Base-by-base conservation (phyloP, 139 green algal genomes). In the Ettlia oleoabundans region DNA sequence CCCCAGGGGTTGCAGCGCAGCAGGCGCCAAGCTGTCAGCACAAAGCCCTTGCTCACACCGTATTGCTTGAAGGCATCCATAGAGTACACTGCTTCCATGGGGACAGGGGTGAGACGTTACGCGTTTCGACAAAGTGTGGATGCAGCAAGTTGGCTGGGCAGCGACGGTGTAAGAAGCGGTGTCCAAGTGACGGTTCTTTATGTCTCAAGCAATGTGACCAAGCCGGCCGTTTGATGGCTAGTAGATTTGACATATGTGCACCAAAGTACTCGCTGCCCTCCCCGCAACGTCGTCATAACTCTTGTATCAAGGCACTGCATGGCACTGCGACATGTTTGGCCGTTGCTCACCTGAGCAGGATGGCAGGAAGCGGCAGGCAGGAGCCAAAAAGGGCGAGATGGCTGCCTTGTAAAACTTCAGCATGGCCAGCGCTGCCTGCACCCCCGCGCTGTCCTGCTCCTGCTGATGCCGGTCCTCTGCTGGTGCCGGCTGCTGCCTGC, bases 1-100 rank as follows among this genome's bases (percentile, higher is more conserved):
- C 86, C 88, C 67, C 86, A 94, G 3, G 94, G 94, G 73, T 90
- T 94, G 81, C 94, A 98, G 3, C 94, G 74, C 82, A 94, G 8
- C 55, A 97, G 74, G 10, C 94, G 86, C 94, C 94, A 97, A 0
- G 86, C 89, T 3, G 92, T 97, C 58, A 97, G 85, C 28, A 96
- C 85, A 9, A 74, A 88, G 4, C 94, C 94, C 37, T 90, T 90
- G 8, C 42, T 73, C 2, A 91, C 82, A 21, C 93, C 92, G 87
- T 85, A 94, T 30, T 85, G 82, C 42, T 90, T 87, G 88, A 92
- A 97, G 0, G 83, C 86, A 0, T 92, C 78, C 38, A 94, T 93
- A 26, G 85, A 79, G 42, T 89, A 91, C 5, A 47, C 73, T 80
- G 73, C 33, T 28, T 21, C 38, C n/a, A n/a, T 26, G 0, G 3